Percentiles rank a stretch among this genome's conserved stretches.
Conservation (phyloP, 208 protist species). For the Herpetomonas muscarum region DNA sequence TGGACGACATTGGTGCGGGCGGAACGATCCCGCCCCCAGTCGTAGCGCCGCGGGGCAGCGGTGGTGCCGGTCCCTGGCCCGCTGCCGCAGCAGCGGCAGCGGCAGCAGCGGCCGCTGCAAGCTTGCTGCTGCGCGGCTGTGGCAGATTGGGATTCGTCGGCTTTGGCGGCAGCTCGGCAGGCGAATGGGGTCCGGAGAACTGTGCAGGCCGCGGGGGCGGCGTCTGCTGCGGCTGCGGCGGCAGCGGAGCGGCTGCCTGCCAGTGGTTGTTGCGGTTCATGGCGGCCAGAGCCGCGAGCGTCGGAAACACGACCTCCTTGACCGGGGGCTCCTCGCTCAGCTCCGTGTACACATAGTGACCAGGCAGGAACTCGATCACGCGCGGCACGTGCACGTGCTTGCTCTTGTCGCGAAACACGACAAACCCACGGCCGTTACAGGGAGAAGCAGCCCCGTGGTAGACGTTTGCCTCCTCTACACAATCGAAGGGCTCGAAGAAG, state of each 20-base stretch:
- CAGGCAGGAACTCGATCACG: conserved; percentile 61
- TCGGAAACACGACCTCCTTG: conserved; percentile 13
- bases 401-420: conserved; percentile 53
- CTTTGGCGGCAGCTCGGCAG: not conserved
- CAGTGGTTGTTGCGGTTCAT: too few species aligned
- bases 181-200: not conserved
- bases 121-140: conserved; percentile 2
- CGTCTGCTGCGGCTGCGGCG: conserved; percentile 17
- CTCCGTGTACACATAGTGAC: conserved; percentile 55
- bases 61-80: conserved; percentile 15
- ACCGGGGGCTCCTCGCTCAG: conserved; percentile 53
- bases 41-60: conserved; percentile 8
- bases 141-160: not conserved
- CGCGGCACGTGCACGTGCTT: conserved; percentile 52
- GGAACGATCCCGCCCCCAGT: conserved; percentile 8
- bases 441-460: conserved; percentile 17
- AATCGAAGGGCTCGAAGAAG: conserved; percentile 72
- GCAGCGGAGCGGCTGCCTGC: conserved; percentile 8
- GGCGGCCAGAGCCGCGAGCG: too few species aligned
- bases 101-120: conserved; percentile 1
- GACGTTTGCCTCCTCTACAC: conserved; percentile 65
- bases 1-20: conserved; percentile 19
- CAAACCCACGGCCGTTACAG: conserved; percentile 74
- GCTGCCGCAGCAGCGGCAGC: conserved; percentile 15
- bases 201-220: conserved; percentile 1